phyloP scores from a whole-genome alignment of 805 yeast species.

The Metschnikowia kunwiensis region DNA sequence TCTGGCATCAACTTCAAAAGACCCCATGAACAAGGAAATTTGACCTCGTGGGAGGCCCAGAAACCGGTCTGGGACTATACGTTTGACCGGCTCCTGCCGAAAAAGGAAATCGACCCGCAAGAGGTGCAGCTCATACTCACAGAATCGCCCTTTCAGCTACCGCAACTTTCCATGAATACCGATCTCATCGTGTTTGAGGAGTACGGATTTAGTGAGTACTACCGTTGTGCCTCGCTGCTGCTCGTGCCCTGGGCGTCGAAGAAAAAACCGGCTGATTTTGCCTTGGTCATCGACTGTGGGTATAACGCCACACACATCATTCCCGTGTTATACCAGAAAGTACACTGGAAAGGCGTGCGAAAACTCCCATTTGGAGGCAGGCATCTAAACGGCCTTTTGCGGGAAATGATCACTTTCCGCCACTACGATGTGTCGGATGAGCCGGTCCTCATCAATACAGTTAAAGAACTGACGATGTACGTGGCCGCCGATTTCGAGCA shows the following conservation, averaged over 20 bases:
- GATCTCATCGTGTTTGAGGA: conserved; percentile 95
- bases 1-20: conserved; percentile 72
- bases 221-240: conserved; percentile 60
- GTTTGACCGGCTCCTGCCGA: conserved; percentile 42
- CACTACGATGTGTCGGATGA: conserved; percentile 95
- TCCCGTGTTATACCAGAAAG: conserved; percentile 77
- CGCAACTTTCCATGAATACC: conserved; percentile 75
- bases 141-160: conserved; percentile 79
- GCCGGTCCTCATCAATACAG: conserved; percentile 74
- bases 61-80: conserved; percentile 88
- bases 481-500: conserved; percentile 57
- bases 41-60: conserved; percentile 88
- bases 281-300: conserved; percentile 83
- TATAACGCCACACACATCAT: conserved; percentile 82
- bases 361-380: conserved; percentile 87
- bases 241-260: conserved; percentile 56
- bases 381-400: conserved; percentile 72
- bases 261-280: conserved; percentile 48
- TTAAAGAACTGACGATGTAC: conserved; percentile 76
- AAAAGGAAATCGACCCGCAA: conserved; percentile 36
- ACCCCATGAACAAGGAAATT: conserved; percentile 86
- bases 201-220: conserved; percentile 71
- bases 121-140: conserved; percentile 65
- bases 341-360: conserved; percentile 71
- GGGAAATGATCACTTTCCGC: conserved; percentile 83